These are phyloP conservation scores for Coemansia asiatica DNA, from an alignment of 192 early-diverging fungal genomes.

Conservation along the genomic window DNA sequence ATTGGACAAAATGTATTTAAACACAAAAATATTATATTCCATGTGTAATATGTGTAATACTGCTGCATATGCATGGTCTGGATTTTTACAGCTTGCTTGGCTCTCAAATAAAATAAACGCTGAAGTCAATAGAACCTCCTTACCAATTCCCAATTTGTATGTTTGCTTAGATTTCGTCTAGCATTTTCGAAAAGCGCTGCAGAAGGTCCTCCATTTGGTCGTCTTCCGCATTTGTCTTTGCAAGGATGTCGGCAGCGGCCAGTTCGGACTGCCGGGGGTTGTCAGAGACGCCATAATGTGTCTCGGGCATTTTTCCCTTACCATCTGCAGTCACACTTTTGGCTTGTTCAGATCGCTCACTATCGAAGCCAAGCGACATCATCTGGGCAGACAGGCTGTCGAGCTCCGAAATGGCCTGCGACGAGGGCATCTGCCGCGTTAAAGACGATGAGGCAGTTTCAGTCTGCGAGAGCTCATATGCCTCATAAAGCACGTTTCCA, in stretches of 20 bases:
- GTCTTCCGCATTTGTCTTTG: constrained; percentile 10
- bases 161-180: neutral
- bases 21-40: too few relatives aligned
- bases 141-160: too few relatives aligned
- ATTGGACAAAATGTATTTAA: too few relatives aligned
- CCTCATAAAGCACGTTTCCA: neutral
- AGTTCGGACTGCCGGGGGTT: neutral
- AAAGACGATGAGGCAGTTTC: neutral
- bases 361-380: constrained; percentile 18
- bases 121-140: too few relatives aligned
- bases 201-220: constrained; percentile 28
- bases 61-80: too few relatives aligned
- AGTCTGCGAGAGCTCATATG: neutral
- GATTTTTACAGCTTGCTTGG: too few relatives aligned
- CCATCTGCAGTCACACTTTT: neutral
- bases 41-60: too few relatives aligned
- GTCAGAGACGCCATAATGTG: neutral
- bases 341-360: neutral
- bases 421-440: neutral
- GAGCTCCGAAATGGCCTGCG: constrained; percentile 20
- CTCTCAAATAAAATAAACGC: neutral
- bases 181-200: constrained; percentile 11
- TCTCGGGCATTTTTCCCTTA: constrained; percentile 27
- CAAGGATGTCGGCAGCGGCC: neutral
- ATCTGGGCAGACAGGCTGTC: constrained; percentile 42